Base-by-base conservation (phyloP, 768 basidiomycete species). In the Agaricus blazei region DNA sequence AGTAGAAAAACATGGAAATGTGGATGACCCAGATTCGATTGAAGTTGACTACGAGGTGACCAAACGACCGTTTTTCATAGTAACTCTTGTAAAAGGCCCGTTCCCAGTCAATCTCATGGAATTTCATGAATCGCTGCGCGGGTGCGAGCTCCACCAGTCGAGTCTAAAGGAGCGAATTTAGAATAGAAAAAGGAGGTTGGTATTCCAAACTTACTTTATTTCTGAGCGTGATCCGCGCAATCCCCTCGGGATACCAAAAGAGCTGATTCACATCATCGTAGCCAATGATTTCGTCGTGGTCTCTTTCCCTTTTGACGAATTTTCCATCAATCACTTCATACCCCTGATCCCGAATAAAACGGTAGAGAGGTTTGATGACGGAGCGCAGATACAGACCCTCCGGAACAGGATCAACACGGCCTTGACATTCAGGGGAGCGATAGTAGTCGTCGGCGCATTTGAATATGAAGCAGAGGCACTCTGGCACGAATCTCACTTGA, bases 371-470 rank as follows among this genome's bases (percentile, higher is more conserved):
- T 65, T 97, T 96, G 61, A 93, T 77, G 63, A 98, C 90, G 1
- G 90, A 77, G 45, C 88, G 84, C 29, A 99, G 77, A 69, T 98
- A 99, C n/a, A 98, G 75, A 0, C 96, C 97, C 64, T 98, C 96
- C 0, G 92, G 91, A 0, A 98, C 93, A 0, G 95, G 85, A 51
- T 98, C 95, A 43, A 91, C 74, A 44, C 93, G 78, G 68, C 83
- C 90, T 70, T 99, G 97, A 63, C 97, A 99, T 64, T 98, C 97
- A n/a, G 96, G 87, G 3, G 90, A 93, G 26, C 97, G 94, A 70
- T 99, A 99, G 70, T 98, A 99, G 73, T 99, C 97, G 67, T 99
- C 97, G 12, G 97, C 97, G 66, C 97, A 98, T 73, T 99, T 99
- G 88, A 99, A 99, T 72, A 99, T 97, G 80, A 98, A 99, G 73